A percentile compares a stretch with the other conserved stretches of the same genome.
Conservation (phyloP, 345 rosid species). For the Citrus reticulata region DNA sequence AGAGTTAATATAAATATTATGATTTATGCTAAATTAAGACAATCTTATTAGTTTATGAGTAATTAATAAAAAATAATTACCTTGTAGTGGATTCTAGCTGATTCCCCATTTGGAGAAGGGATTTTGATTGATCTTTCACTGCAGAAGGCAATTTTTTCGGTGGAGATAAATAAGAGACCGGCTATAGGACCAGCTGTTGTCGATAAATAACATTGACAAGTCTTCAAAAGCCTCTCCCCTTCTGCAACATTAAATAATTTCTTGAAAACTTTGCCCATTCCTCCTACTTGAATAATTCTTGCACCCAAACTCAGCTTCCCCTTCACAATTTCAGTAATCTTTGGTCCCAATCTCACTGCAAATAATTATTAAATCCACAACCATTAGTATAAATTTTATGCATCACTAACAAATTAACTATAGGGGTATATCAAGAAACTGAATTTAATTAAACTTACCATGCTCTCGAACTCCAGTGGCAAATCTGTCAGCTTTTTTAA, state of each 20-base stretch:
- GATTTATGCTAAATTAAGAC: not conserved
- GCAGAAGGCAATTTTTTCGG: conserved; percentile 38
- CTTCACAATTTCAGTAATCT: conserved; percentile 14
- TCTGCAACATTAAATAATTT: conserved; percentile 28
- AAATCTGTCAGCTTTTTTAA: conserved; percentile 46
- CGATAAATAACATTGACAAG: conserved; percentile 42
- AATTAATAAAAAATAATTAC: not conserved
- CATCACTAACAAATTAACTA: not conserved
- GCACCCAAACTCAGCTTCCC: conserved; percentile 32
- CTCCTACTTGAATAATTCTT: conserved; percentile 37
- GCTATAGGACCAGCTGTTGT: conserved; percentile 47
- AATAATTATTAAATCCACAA: not conserved
- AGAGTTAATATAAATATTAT: not conserved
- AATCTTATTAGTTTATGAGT: not conserved
- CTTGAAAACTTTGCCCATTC: conserved; percentile 38
- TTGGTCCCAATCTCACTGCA: conserved; percentile 17
- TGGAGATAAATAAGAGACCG: conserved; percentile 45
- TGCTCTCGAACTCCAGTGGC: conserved; percentile 50
- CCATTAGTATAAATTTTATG: not conserved
- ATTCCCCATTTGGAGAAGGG: conserved; percentile 24
- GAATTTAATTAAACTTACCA: conserved; percentile 19
- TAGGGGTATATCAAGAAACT: not conserved
- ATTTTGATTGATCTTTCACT: conserved; percentile 29
- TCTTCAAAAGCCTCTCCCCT: conserved; percentile 44
- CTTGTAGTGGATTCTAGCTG: conserved; percentile 27